Conservation (phyloP, 192 early-diverging fungal species). For the Rhizoclosmatium globosum region DNA sequence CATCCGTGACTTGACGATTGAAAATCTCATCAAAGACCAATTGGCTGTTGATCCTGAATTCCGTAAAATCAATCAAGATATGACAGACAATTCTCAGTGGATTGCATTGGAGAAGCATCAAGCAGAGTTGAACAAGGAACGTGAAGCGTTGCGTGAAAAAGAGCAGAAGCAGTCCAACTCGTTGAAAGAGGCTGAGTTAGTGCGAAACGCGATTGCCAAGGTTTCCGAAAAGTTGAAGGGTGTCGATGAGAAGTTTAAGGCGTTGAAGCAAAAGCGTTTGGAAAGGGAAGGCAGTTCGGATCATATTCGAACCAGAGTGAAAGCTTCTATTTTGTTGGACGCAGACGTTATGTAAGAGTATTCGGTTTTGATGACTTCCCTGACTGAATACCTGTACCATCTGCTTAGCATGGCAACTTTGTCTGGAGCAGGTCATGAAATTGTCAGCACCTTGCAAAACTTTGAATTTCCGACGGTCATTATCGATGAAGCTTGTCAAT, state of each 20-base stretch:
- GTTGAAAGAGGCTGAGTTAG: constrained; percentile 25
- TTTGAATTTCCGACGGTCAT: constrained; percentile 79
- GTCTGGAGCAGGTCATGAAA: constrained; percentile 86
- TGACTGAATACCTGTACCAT: background rate
- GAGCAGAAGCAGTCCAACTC: constrained; percentile 26
- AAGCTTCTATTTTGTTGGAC: constrained; percentile 72
- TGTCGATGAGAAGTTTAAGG: constrained; percentile 36
- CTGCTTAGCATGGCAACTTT: constrained; percentile 69
- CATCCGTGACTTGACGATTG: constrained; percentile 70
- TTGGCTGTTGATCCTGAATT: constrained; percentile 33
- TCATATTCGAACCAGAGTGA: constrained; percentile 48
- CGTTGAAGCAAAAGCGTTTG: constrained; percentile 43
- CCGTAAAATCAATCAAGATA: constrained; percentile 44
- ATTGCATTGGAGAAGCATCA: constrained; percentile 45
- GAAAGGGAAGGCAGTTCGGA: constrained; percentile 43
- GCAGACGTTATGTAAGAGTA: constrained; percentile 72
- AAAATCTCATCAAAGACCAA: constrained; percentile 41
- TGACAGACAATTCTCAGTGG: constrained; percentile 48
- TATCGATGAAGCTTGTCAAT: constrained; percentile 96
- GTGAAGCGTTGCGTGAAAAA: constrained; percentile 41
- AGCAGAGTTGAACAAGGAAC: constrained; percentile 44
- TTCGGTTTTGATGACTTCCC: background rate
- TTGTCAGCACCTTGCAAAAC: constrained; percentile 64
- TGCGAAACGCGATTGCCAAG: constrained; percentile 35
- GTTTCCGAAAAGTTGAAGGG: constrained; percentile 49